These are phyloP conservation scores for Pythium oligandrum DNA, from an alignment of 352 stramenopile genomes.

Conservation along the genomic window DNA sequence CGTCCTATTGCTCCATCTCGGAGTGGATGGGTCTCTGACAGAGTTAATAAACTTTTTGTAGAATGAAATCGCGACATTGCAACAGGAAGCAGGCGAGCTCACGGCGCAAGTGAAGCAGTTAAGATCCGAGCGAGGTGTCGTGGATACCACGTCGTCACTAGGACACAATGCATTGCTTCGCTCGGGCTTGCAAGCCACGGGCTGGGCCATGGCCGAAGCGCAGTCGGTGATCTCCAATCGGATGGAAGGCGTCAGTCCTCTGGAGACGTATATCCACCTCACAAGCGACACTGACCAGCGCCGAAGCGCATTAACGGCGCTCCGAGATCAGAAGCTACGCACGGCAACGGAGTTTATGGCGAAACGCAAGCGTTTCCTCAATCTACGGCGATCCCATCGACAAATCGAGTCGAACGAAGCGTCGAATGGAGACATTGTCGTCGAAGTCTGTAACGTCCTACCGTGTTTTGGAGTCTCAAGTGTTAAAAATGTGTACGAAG, in stretches of 20 bases:
- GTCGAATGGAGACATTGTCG: too few species aligned
- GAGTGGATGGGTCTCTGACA: neutral
- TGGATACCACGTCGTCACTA: neutral
- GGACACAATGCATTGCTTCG: neutral
- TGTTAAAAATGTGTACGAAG: too few species aligned
- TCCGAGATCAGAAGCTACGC: slow-evolving; percentile 12
- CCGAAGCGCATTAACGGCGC: slow-evolving; percentile 16
- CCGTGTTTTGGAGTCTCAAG: too few species aligned
- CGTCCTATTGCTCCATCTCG: neutral
- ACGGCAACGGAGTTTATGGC: too few species aligned
- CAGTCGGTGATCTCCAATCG: neutral
- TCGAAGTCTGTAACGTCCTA: too few species aligned
- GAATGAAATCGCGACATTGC: neutral
- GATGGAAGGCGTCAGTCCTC: slow-evolving; percentile 18
- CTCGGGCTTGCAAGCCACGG: neutral
- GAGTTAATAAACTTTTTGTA: neutral
- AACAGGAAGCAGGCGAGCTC: neutral
- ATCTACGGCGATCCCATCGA: too few species aligned
- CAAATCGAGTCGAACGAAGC: too few species aligned
- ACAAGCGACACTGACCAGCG: slow-evolving; percentile 18
- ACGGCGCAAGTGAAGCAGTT: neutral
- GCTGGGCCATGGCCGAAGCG: neutral
- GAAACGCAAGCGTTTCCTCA: too few species aligned
- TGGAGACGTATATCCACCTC: slow-evolving; percentile 34
- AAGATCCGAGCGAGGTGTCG: neutral